Evolutionary conservation across 306 rosid genomes (phyloP).

Genomic region (Quercus parvula): DNA sequence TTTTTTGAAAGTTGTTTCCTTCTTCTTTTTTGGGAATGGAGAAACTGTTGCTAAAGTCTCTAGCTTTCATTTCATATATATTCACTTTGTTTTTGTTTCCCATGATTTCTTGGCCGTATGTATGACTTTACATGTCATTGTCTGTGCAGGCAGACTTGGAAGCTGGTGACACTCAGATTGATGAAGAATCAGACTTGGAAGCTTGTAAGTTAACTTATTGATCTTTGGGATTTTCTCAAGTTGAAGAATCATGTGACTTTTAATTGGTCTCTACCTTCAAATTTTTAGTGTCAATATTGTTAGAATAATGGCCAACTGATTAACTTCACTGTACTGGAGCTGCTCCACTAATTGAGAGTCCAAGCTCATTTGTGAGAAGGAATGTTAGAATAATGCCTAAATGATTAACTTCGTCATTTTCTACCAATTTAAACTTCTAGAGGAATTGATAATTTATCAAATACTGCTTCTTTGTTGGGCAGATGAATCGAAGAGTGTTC

Average conservation of each 20-base stretch:
- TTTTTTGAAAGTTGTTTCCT: not conserved
- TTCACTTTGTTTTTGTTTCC: not conserved
- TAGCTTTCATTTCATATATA: not conserved
- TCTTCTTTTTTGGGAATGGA: not conserved
- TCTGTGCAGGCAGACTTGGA: constrained; percentile 49
- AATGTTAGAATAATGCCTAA: no score
- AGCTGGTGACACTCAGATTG: constrained; percentile 28
- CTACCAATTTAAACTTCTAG: no score
- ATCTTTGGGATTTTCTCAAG: not conserved
- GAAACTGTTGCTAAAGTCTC: not conserved
- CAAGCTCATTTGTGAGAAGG: constrained; percentile 4
- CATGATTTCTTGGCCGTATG: not conserved
- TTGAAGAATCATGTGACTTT: not conserved
- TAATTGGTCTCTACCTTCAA: not conserved
- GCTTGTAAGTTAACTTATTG: constrained; percentile 27
- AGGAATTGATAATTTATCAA: no score
- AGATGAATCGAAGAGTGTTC: constrained; percentile 53
- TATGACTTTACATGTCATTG: constrained; percentile 7
- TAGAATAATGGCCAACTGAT: no score
- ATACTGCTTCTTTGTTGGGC: constrained; percentile 23
- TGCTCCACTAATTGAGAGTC: no score
- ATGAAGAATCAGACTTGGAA: constrained; percentile 7
- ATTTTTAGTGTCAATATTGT: constrained; percentile 1
- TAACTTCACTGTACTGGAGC: not conserved
- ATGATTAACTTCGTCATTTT: no score